Evolutionary conservation across 108 stramenopile genomes (phyloP).

Genomic region (Seminavis robusta): DNA sequence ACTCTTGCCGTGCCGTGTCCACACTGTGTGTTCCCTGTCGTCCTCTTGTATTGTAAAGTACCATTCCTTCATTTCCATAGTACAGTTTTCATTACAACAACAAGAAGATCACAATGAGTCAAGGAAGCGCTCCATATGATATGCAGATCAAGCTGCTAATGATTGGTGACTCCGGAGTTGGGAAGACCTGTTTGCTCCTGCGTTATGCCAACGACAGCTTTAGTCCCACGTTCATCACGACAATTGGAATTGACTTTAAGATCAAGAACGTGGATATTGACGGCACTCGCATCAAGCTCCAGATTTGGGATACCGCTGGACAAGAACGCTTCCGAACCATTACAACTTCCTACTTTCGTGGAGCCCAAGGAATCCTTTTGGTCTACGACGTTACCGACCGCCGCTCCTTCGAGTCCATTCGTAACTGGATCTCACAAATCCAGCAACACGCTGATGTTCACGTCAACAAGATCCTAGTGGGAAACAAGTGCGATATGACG

Average conservation of each 20-base stretch:
- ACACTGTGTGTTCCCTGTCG: too few species aligned
- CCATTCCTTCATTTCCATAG: too few species aligned
- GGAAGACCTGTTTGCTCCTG: constrained; percentile 98
- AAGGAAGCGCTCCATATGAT: constrained; percentile 84
- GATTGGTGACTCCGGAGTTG: constrained; percentile 98
- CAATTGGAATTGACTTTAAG: constrained; percentile 98
- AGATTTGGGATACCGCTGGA: constrained; percentile 94
- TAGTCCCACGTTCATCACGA: constrained; percentile 96
- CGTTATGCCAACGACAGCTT: constrained; percentile 99
- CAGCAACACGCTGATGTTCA: constrained; percentile 96
- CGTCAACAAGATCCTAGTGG: constrained; percentile 95
- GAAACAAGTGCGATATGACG: constrained; percentile 99
- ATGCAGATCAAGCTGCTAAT: constrained; percentile 99
- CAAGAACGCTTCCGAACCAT: constrained; percentile 95
- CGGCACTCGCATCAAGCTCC: constrained; percentile 92
- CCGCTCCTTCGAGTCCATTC: constrained; percentile 94
- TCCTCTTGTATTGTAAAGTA: too few species aligned
- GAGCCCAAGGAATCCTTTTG: constrained; percentile 96
- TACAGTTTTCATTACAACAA: too few species aligned
- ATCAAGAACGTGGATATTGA: constrained; percentile 95
- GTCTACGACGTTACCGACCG: constrained; percentile 99
- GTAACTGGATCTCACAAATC: constrained; percentile 98
- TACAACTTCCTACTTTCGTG: constrained; percentile 94
- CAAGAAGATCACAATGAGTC: constrained; percentile 16
- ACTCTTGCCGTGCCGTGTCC: too few species aligned